Evolutionary conservation across 2,329 filamentous ascomycete species (phyloP), one percentile per base, ranked within the genome.

Genomic region (Fusarium floridanum): DNA sequence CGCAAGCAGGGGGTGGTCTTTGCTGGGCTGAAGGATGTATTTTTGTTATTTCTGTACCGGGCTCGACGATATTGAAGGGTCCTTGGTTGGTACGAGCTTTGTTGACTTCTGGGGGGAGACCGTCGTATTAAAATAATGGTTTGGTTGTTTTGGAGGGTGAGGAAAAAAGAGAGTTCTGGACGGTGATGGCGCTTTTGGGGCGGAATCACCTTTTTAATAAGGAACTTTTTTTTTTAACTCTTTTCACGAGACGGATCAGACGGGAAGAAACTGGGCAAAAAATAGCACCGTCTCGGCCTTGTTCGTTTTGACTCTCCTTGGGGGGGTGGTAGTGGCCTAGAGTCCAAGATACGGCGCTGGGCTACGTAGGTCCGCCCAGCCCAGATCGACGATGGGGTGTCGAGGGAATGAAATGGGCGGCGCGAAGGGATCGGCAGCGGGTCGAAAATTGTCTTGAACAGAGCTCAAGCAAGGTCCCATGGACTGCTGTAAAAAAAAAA

Each of bases 371-470:
- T 27, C 60, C 65, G 50, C 59, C 34, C 37, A 71, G 64, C 71
- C 43, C 45, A 24, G 64, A 74, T 74, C 72, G 72, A 74, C 68
- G 72, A 74, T 74, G 69, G 20, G 41, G 41, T 72, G 53, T 74
- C 68, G 64, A 74, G 41, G 36, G 8, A 68, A 32, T 32, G 32
- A 32, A 32, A 32, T 32, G 8, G 20, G 72, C 68, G 68, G 68
- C 70, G 68, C 72, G 72, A 57, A 74, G 48, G 55, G 71, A 74
- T 74, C 71, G 68, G 72, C 72, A 71, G 53, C 63, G 66, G 68
- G 68, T 61, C 60, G 10, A 43, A 32, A 32, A 32, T 5, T 63
- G 61, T 63, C 61, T 63, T 48, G 27, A 62, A 29, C 37, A 50
- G 60, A 50, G 60, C 43, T 45, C 43, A 20, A 61, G 24, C 70